These are phyloP conservation scores for Jatropha podagrica DNA, from an alignment of 441 rosid species.

Conservation along the genomic window DNA sequence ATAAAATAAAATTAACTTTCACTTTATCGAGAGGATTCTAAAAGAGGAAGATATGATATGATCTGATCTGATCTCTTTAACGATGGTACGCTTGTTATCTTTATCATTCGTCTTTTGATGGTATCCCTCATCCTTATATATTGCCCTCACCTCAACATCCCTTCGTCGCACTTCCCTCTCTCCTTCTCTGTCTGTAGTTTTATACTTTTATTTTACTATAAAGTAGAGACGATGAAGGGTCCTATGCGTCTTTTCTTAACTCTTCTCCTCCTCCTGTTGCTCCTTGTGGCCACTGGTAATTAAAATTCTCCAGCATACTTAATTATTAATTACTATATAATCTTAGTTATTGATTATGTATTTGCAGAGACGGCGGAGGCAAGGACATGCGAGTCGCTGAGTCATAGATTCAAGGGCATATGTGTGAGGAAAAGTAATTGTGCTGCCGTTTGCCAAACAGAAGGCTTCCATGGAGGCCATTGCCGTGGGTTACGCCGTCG, in stretches of 20 bases:
- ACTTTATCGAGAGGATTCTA: no score
- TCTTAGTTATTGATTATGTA: not conserved
- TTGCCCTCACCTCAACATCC: not conserved
- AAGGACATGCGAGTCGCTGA: conserved; percentile 20
- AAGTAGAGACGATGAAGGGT: not conserved
- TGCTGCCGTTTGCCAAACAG: conserved; percentile 13
- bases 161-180: accelerated
- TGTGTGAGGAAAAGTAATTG: conserved; percentile 6
- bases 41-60: no score
- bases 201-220: no score
- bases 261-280: conserved; percentile 8
- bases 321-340: no score
- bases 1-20: no score
- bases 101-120: no score
- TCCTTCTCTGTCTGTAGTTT: no score
- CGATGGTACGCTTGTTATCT: no score
- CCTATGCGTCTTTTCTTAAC: conserved; percentile 14
- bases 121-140: no score
- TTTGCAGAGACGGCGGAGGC: conserved; percentile 15
- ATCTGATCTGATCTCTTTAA: no score
- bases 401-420: conserved; percentile 18
- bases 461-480: conserved; percentile 15
- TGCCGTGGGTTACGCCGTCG: conserved; percentile 20
- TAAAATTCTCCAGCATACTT: not conserved
- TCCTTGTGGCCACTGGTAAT: conserved; percentile 16